These are phyloP conservation scores for Pigoraptor vietnamica DNA, from an alignment of 78 protist species.

Conservation along the genomic window DNA sequence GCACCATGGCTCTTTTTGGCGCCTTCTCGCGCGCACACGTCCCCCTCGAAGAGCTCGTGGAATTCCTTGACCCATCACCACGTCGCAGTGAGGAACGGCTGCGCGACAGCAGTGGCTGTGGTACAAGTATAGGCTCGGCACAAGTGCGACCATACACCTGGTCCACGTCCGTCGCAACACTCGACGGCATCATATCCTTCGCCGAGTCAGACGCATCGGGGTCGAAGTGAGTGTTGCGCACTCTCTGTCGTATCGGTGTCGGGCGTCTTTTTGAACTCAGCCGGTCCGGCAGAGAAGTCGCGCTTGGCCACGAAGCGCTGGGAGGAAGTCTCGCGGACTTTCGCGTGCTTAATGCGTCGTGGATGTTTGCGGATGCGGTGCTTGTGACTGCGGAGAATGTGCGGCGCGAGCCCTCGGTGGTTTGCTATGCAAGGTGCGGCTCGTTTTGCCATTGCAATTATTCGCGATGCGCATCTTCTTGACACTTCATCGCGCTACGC, in stretches of 20 bases:
- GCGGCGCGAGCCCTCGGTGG: not conserved
- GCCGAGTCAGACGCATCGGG: not conserved
- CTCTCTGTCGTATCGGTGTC: not conserved
- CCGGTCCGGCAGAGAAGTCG: not conserved
- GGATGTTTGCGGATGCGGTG: not conserved
- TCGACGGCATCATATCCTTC: not conserved
- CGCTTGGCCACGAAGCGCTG: not conserved
- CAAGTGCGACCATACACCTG: not conserved
- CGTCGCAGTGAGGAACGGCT: not conserved
- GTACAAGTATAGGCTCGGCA: not conserved
- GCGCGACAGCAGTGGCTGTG: not conserved
- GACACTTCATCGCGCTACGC: not conserved
- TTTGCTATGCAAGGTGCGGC: not conserved
- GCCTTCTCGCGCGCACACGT: not conserved
- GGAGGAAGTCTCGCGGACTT: not conserved
- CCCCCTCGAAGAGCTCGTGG: not conserved
- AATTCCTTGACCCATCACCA: not conserved
- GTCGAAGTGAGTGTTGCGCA: not conserved
- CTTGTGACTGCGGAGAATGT: not conserved
- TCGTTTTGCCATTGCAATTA: too few species aligned
- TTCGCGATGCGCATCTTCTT: not conserved
- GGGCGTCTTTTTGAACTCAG: not conserved
- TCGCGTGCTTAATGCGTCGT: not conserved
- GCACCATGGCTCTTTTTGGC: not conserved
- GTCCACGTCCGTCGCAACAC: not conserved